Base-by-base conservation (phyloP, 768 basidiomycete species). In the Vararia minispora region DNA sequence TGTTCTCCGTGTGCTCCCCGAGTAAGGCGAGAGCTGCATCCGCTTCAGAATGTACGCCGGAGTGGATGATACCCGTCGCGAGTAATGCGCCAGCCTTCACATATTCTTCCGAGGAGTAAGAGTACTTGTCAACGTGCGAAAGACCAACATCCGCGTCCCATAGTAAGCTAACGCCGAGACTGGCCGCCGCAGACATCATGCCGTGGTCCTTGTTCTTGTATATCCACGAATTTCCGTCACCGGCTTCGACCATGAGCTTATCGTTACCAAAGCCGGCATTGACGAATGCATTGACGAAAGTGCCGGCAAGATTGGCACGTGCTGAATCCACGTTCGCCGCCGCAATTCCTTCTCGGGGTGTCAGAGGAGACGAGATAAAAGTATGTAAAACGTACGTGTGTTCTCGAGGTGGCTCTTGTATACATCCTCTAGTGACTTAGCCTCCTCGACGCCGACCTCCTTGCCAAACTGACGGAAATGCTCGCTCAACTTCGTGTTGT, bases 161-260 rank as follows among this genome's bases (percentile, higher is more conserved):
- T 2, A 99, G 66, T 45, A 97, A 66, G 61, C 83, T 84, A 29
- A 98, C 67, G 14, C 95, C 95, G 38, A 99, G 69, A 39, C 88
- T 92, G 4, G 95, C 95, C 20, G 92, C 79, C 17, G 95, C 95
- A 43, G 85, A 88, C 72, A 94, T 79, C 90, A 97, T 98, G 37
- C 92, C 95, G 46, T 95, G 89, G 37, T 97, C 94, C 63, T 98
- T 98, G 68, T 98, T 98, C 72, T 98, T 98, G 70, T 98, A 99
- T 41, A 99, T 89, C 91, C 91, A 99, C 51, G 89, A 92, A 59
- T 77, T 87, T 11, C 95, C 94, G 52, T 95, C 92, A 42, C 90
- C 86, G 1, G 91, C 94, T 54, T 81, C 83, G 5, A 92, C 90
- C 88, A 99, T 94, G 38, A 99, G 72, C 57, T 95, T 97, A 58